phyloP scores from a whole-genome alignment of 352 stramenopile genomes.

The Hyaloperonospora brassicae region DNA sequence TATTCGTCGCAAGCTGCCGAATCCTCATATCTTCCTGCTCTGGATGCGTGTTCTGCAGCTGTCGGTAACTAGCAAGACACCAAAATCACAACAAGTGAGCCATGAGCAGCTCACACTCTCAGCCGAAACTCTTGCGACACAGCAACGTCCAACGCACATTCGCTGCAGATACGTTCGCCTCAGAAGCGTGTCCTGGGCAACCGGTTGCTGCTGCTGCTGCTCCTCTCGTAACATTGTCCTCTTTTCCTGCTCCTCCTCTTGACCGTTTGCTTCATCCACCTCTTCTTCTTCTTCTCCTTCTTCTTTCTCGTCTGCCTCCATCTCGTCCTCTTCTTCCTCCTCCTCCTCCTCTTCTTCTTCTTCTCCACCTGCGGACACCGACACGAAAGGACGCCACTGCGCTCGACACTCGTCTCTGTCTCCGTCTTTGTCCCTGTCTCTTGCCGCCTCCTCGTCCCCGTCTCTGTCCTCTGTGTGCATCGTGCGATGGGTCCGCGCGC shows the following conservation, averaged over 20 bases:
- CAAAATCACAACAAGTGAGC: background rate
- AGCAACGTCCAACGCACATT: conserved; percentile 11
- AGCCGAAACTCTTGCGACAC: background rate
- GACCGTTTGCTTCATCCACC: no score
- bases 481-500: no score
- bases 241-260: no score
- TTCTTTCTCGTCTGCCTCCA: background rate
- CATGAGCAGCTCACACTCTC: background rate
- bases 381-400: no score
- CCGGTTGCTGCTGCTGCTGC: no score
- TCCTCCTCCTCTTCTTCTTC: conserved; percentile 3
- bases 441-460: conserved; percentile 4
- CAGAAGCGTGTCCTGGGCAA: conserved; percentile 19
- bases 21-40: conserved; percentile 45
- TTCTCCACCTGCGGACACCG: background rate
- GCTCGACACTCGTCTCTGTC: no score
- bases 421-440: conserved; percentile 3
- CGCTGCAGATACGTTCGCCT: conserved; percentile 24
- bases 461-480: no score
- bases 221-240: no score
- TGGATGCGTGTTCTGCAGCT: conserved; percentile 50
- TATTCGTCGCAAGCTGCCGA: conserved; percentile 47
- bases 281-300: no score
- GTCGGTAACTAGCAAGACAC: conserved; percentile 39
- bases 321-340: background rate